Conservation (phyloP, 805 yeast genomes). For the Yarrowia sp. region DNA sequence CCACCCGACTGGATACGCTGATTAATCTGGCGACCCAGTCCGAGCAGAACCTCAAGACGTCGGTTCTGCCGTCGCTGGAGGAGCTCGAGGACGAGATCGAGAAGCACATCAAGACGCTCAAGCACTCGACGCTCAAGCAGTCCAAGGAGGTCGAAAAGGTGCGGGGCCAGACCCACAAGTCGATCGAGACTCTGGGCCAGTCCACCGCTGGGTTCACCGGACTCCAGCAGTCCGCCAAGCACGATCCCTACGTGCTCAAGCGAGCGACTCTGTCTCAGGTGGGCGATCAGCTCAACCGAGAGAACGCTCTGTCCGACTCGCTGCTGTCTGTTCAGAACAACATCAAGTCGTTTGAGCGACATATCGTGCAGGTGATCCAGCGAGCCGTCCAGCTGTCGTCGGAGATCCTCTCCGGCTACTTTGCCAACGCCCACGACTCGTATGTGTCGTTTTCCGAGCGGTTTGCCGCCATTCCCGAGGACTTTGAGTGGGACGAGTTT, state of each 20-base stretch:
- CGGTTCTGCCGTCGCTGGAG: slow-evolving; percentile 47
- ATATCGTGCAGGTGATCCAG: slow-evolving; percentile 45
- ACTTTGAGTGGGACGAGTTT: slow-evolving; percentile 50
- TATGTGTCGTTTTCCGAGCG: slow-evolving; percentile 38
- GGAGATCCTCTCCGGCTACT: slow-evolving; percentile 38
- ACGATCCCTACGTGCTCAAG: slow-evolving; percentile 50
- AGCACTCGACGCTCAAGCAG: slow-evolving; percentile 39
- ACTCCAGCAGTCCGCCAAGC: slow-evolving; percentile 36
- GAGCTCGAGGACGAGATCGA: slow-evolving; percentile 43
- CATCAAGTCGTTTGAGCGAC: slow-evolving; percentile 45
- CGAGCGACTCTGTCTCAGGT: slow-evolving; percentile 43
- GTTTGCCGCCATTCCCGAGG: slow-evolving; percentile 41
- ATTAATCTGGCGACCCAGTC: slow-evolving; percentile 42
- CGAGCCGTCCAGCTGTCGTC: slow-evolving; percentile 41
- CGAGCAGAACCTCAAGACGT: slow-evolving; percentile 42
- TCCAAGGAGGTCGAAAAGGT: slow-evolving; percentile 43
- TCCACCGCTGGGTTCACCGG: slow-evolving; percentile 39
- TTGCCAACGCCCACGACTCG: slow-evolving; percentile 37
- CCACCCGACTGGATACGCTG: slow-evolving; percentile 39
- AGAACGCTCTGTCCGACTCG: slow-evolving; percentile 48
- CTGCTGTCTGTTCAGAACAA: slow-evolving; percentile 45
- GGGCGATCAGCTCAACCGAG: slow-evolving; percentile 46
- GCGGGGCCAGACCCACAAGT: slow-evolving; percentile 41
- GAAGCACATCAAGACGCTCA: slow-evolving; percentile 46
- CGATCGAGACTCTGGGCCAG: slow-evolving; percentile 42